Conservation (phyloP, 1,284 basidiomycete genomes). For the Apiotrichum porosum region DNA sequence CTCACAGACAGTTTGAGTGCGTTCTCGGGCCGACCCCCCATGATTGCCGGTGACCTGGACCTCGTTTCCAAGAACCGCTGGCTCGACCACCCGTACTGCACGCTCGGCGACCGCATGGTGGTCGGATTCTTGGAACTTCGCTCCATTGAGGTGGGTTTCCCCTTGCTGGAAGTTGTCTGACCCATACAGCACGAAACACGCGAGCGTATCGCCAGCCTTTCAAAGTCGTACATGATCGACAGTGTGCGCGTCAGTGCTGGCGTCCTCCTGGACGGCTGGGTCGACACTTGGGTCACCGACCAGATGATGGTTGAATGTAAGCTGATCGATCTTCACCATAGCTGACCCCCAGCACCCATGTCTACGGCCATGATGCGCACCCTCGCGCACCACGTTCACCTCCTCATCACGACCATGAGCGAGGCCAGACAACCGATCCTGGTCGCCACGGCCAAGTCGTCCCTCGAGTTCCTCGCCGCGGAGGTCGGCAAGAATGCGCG, state of each 20-base stretch:
- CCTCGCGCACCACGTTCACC: constrained; percentile 2
- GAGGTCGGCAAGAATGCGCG: background rate
- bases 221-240: constrained; percentile 1
- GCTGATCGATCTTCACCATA: background rate
- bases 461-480: background rate
- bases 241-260: background rate
- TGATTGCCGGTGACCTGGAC: background rate
- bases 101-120: constrained; percentile 2
- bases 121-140: constrained; percentile 3
- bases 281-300: background rate
- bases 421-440: background rate
- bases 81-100: constrained; percentile 1
- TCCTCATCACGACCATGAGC: constrained; percentile 3
- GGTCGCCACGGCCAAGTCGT: background rate
- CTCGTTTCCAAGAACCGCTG: background rate
- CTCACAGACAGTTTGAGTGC: background rate
- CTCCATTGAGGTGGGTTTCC: constrained; percentile 1
- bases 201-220: background rate
- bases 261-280: constrained; percentile 1
- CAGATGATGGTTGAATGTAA: background rate
- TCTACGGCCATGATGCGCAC: background rate
- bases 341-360: constrained; percentile 2
- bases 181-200: constrained; percentile 1
- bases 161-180: background rate
- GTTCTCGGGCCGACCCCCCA: background rate